Evolutionary conservation across 179 eudicot genomes (phyloP), one percentile per base, ranked within the genome.

Genomic region (Spinacia oleracea): DNA sequence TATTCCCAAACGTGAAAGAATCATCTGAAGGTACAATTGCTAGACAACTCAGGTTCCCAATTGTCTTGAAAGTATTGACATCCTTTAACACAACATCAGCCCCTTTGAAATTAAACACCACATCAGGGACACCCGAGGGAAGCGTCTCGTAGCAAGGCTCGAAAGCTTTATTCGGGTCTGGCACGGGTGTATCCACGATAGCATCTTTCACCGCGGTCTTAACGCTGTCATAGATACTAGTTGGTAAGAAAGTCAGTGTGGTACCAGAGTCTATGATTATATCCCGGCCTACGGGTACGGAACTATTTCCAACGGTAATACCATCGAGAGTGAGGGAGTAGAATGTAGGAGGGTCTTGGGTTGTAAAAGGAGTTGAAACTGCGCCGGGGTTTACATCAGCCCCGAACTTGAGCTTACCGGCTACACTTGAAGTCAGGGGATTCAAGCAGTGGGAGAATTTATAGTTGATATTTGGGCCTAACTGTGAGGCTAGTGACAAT

Each of bases 201-300:
- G 79, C 74, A 0, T 31, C 20, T 77, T 45, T 32, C 35, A 90
- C 4, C 1, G 84, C 79, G 6, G 84, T 31, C 75, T 66, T 81
- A 21, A 87, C 6, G 0, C 62, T 45, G 2, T 84, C 64, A 29
- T 83, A 86, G 35, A 85, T 38, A 0, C 73, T 79, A 11, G 62
- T 8, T 0, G 89, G 87, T 34, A 90, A 51, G 34, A 78, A 79
- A 0, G 90, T 90, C 10, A 90, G 80, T 1, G 93, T 88, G 21
- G 90, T 90, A 9, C 91, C 91, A 1, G 90, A 90, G 82, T 90
- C 94, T 34, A 87, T 89, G 40, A 86, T 83, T 32, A 85, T 76
- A 3, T 76, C 42, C 1, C 1, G 75, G 42, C 15, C 74, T 0
- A 34, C 75, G 0, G 3, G 18, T 65, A 21, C 34, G 50, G 34